Base-by-base conservation (phyloP, 1,139 yeast species). In the Tardiomyces blankii region DNA sequence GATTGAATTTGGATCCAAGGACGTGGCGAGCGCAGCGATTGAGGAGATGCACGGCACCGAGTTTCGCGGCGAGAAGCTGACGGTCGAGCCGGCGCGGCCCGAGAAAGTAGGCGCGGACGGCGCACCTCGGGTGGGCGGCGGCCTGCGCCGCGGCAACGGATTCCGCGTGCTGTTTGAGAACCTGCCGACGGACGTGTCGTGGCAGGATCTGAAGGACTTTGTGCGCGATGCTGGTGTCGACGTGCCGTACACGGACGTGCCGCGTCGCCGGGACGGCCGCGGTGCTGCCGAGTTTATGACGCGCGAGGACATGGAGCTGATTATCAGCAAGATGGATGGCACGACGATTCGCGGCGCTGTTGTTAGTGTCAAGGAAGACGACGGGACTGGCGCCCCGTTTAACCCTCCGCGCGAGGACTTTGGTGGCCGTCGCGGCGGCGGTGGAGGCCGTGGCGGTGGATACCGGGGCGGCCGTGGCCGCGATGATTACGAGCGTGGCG, bases 261-360 rank as follows among this genome's bases (percentile, higher is more conserved):
- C 62, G 13, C 56, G 63, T n/a, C 47, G 49, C 38, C 54, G 60
- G 8, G 67, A 61, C 41, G 64, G 64, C 40, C 43, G 49, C 23
- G 40, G 91, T 65, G 82, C 82, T 52, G 74, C 87, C 57, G 95
- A 87, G 68, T 85, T 86, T 61, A 73, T 77, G 48, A 69, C 82
- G 48, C 82, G 77, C 59, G 95, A 82, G 48, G 87, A 84, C 61
- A 72, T 85, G 65, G 80, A 75, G 50, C 74, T 74, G 54, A 85
- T 93, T 44, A 67, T 85, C 52, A 78, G 78, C 48, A 74, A 76
- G 60, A 72, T 86, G 58, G 80, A 81, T 65, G 85, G 82, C 57
- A 69, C 78, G 51, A 88, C 79, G 48, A 80, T 75, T 71, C 77
- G 78, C 61, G 94, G 84, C 52, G 63, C 76, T 48, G 70, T 72